Evolutionary conservation across 768 basidiomycete species (phyloP), one percentile per base, ranked within the genome.

Genomic region (Cantharellus cinnabarinus): DNA sequence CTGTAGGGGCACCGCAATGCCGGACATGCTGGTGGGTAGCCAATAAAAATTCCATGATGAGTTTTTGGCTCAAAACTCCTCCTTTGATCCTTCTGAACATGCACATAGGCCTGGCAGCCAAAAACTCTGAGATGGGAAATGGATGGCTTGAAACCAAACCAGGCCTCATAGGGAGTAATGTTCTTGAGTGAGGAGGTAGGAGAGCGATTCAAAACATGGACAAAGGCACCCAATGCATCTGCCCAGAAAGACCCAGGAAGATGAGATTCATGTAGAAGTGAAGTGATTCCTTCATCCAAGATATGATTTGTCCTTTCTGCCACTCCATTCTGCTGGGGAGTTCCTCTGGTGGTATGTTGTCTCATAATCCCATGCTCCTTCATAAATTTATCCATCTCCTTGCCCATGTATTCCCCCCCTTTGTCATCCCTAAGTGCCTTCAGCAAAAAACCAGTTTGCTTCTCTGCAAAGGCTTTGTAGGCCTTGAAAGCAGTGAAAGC

Each of bases 401-500:
- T 7, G 44, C 44, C 44, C 20, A n/a, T n/a, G n/a, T n/a, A n/a
- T n/a, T n/a, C n/a, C n/a, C n/a, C n/a, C n/a, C n/a, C n/a, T n/a
- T n/a, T n/a, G n/a, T n/a, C n/a, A n/a, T n/a, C n/a, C n/a, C n/a
- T n/a, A n/a, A n/a, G n/a, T n/a, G n/a, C n/a, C n/a, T n/a, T n/a
- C n/a, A n/a, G n/a, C n/a, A n/a, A n/a, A n/a, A n/a, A n/a, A n/a
- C n/a, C n/a, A n/a, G n/a, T n/a, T n/a, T n/a, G n/a, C n/a, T n/a
- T n/a, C n/a, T n/a, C n/a, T n/a, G n/a, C n/a, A n/a, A n/a, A 48
- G 44, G 52, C 52, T 14, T 54, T 35, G 68, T 60, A 73, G 4
- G 35, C 14, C 59, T 68, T 66, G 63, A 74, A 70, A 1, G 64
- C 29, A 10, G 4, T 56, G 42, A 61, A 60, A 15, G 59, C 51